These are phyloP conservation scores for Coemansia umbellata DNA, from an alignment of 192 early-diverging fungal species.

Conservation along the genomic window DNA sequence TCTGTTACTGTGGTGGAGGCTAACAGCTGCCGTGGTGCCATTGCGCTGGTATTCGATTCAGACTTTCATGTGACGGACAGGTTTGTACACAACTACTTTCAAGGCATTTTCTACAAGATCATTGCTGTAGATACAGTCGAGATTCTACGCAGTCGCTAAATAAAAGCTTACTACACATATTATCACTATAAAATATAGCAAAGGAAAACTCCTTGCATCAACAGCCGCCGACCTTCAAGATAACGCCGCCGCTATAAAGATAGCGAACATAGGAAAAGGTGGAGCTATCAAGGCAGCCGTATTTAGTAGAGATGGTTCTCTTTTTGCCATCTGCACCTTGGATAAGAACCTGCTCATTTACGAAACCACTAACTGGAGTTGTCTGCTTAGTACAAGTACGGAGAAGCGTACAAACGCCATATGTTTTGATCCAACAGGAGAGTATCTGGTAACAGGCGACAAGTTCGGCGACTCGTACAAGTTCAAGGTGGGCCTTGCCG, in stretches of 20 bases:
- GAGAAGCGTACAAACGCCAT: constrained; percentile 76
- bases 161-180: not conserved
- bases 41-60: constrained; percentile 19
- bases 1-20: constrained; percentile 31
- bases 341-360: constrained; percentile 70
- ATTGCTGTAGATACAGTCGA: too few relatives aligned
- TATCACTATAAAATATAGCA: constrained; percentile 1
- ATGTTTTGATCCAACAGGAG: constrained; percentile 61
- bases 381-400: constrained; percentile 41
- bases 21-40: constrained; percentile 17
- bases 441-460: constrained; percentile 72
- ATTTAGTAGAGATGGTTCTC: constrained; percentile 56
- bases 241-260: constrained; percentile 1
- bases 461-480: constrained; percentile 93
- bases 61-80: constrained; percentile 28
- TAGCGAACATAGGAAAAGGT: constrained; percentile 33
- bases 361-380: constrained; percentile 55
- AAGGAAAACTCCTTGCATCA: constrained; percentile 29
- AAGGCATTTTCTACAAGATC: not conserved
- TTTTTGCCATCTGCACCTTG: constrained; percentile 59
- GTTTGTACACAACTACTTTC: too few relatives aligned
- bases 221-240: not conserved
- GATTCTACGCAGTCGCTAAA: not conserved
- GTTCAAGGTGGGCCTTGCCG: not conserved
- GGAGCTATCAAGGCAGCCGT: constrained; percentile 46